Evolutionary conservation across 1,284 basidiomycete species (phyloP), one percentile per base, ranked within the genome.

Genomic region (Leccinum cinnamomeum): DNA sequence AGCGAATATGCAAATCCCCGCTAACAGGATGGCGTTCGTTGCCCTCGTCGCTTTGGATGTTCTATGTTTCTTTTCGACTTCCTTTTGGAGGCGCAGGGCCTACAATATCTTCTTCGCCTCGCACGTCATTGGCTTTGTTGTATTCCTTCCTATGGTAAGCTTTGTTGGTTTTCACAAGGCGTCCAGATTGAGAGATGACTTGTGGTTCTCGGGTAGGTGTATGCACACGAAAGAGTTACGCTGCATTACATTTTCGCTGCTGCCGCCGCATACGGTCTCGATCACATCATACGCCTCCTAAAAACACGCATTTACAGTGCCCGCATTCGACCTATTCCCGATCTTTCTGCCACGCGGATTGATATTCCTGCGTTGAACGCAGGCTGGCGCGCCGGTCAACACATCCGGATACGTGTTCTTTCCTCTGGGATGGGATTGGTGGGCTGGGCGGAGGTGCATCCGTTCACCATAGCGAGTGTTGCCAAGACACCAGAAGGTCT

Each of bases 371-470:
- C 74, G 5, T 67, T 90, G 68, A 91, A 89, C 70, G 79, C 83
- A 6, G 92, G 92, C 55, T 95, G 92, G 92, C 83, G 90, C 8
- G 88, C 92, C 0, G 92, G 92, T 0, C 92, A 94, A 72, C 92
- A 94, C 72, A 84, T 95, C 61, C 84, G 89, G 44, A 68, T 94
- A n/a, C 84, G 89, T 18, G 82, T 94, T 2, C 73, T 91, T 3
- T 82, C 85, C 0, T 73, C 75, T 20, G 80, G 79, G 14, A 81
- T 89, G 79, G 86, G 88, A 3, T 76, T 79, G 71, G 77, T 82
- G n/a, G 84, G 85, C 7, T 86, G 88, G 81, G 79, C 82, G 35
- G 84, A 89, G 67, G 77, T 81, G 0, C 92, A 94, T 69, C 92
- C 93, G 0, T 92, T 93, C 74, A 92, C 92, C 0, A 92, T 95